Evolutionary conservation across 2,329 filamentous ascomycete genomes (phyloP).

Genomic region (Pyrenophora seminiperda): DNA sequence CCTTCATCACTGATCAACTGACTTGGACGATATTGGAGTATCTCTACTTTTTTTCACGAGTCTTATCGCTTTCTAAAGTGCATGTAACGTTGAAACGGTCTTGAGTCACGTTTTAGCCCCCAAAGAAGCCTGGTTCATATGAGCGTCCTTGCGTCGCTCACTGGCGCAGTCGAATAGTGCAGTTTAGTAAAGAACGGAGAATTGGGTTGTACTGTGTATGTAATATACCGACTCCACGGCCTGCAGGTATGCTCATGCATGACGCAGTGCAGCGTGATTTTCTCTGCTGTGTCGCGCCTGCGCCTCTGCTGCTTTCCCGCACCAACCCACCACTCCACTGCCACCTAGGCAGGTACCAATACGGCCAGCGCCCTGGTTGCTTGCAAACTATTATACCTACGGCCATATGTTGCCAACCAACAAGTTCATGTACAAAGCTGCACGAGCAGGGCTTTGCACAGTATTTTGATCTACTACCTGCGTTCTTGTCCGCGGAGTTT

Average conservation of each 20-base stretch:
- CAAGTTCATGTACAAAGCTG: background rate
- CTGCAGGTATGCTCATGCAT: conserved; percentile 1
- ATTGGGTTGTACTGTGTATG: background rate
- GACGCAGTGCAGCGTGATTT: background rate
- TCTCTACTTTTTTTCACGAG: background rate
- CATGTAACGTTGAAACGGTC: background rate
- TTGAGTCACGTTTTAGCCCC: conserved; percentile 8
- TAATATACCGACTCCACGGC: conserved; percentile 1
- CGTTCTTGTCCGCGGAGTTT: background rate
- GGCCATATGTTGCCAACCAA: background rate
- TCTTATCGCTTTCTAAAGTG: too few relatives aligned
- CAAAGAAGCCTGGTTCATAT: conserved; percentile 1
- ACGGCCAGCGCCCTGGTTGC: background rate
- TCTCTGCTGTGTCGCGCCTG: background rate
- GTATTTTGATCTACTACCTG: background rate
- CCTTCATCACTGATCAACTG: too few relatives aligned
- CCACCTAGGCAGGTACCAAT: too few relatives aligned
- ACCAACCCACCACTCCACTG: background rate
- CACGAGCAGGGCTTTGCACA: background rate
- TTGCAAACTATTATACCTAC: background rate
- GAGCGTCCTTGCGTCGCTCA: background rate
- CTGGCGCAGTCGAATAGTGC: conserved; percentile 13
- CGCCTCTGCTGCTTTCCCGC: conserved; percentile 1
- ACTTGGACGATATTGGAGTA: too few relatives aligned
- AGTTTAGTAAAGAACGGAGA: background rate